Percentiles rank a stretch among this genome's conserved stretches.
Conservation (phyloP, 192 early-diverging fungal genomes). For the Umbelopsis vinacea region DNA sequence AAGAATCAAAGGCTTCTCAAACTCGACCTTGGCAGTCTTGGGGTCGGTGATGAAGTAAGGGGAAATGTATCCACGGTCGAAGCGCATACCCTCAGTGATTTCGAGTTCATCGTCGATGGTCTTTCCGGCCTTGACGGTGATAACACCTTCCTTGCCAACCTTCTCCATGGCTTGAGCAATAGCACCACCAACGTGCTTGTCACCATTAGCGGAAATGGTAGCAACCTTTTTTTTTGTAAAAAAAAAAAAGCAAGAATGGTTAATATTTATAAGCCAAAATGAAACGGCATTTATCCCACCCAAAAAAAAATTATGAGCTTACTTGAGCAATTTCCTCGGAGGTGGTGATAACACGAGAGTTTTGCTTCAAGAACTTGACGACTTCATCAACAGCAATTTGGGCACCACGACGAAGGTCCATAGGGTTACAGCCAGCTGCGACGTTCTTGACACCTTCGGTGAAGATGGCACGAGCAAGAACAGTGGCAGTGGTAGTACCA, state of each 20-base stretch:
- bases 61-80: slow-evolving; percentile 99
- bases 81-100: slow-evolving; percentile 99
- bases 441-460: slow-evolving; percentile 99
- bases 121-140: slow-evolving; percentile 99
- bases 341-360: slow-evolving; percentile 92
- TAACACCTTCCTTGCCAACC: slow-evolving; percentile 99
- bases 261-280: neutral
- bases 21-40: slow-evolving; percentile 98
- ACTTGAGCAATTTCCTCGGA: slow-evolving; percentile 98
- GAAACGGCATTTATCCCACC: neutral
- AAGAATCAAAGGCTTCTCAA: slow-evolving; percentile 98
- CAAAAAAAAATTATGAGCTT: neutral
- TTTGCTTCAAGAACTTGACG: slow-evolving; percentile 89
- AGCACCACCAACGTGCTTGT: slow-evolving; percentile 92
- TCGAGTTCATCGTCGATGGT: slow-evolving; percentile 99
- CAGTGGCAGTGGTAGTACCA: slow-evolving; percentile 99
- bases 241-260: neutral
- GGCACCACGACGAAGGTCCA: slow-evolving; percentile 95
- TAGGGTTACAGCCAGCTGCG: slow-evolving; percentile 98
- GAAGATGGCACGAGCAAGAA: slow-evolving; percentile 98
- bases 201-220: slow-evolving; percentile 99
- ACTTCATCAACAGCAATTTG: slow-evolving; percentile 92
- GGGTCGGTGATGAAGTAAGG: slow-evolving; percentile 99
- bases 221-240: slow-evolving; percentile 66
- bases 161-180: slow-evolving; percentile 99